Base-by-base conservation (phyloP, 768 basidiomycete genomes). In the Asterophora parasitica region DNA sequence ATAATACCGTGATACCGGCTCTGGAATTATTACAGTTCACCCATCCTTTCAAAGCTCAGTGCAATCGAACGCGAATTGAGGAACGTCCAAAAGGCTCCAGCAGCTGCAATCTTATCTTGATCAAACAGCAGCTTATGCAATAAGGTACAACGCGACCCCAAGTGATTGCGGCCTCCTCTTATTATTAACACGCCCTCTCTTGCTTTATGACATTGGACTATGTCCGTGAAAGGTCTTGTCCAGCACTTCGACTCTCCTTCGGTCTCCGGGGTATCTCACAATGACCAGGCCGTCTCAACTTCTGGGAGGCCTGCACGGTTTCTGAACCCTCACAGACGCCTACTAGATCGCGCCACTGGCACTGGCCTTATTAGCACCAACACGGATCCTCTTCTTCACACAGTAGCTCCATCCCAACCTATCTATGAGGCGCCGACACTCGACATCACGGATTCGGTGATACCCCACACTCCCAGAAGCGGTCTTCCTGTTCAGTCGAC, bases 221-320 rank as follows among this genome's bases (percentile, higher is more conserved):
- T 67, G 65, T 48, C 62, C 27, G 63, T 67, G 42, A 66, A 69
- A 59, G 66, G 69, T 32, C 60, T 69, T 40, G 58, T 66, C 45
- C 56, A 63, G 27, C 55, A 58, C 35, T 69, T 63, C 49, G 68
- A 71, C 48, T 52, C 60, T 27, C 48, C 43, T 12, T 27, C n/a
- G 6, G 30, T 27, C 17, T 33, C 44, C 19, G 34, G 27, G 2
- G 12, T 12, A 10, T 3, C 20, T 4, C 37, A 3, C 19, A 23
- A 31, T 20, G 19, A 32, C 30, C 4, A 30, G 23, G 19, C 20
- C 28, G 15, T 35, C 12, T 26, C 48, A 17, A 36, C 48, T 26
- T 52, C 55, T n/a, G n/a, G n/a, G n/a, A 56, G 54, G 1, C 61
- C 60, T 34, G 63, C 63, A 7, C 57, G 61, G 23, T 65, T 67